Base-by-base conservation (phyloP, 1,284 basidiomycete species). In the Ganoderma meredithae region DNA sequence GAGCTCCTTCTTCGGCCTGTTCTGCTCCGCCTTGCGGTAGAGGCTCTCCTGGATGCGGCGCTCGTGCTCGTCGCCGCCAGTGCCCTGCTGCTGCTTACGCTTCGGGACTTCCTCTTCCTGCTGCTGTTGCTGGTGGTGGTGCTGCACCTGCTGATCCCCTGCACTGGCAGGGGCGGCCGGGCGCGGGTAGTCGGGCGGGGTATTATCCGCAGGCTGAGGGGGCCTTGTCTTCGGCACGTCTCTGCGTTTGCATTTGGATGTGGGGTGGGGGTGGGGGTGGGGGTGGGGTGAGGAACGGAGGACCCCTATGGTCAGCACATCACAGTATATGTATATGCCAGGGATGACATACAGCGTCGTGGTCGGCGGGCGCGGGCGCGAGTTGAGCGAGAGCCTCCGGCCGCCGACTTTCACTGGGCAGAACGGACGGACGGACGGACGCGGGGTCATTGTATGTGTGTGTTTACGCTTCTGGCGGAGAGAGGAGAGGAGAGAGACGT, bases 391-490 rank as follows among this genome's bases (percentile, higher is more conserved):
- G 60, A 88, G 82, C 31, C 90, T 85, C 41, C 89, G 84, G 36
- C 89, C 88, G 59, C 85, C 90, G 27, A 91, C 89, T 80, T 87
- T 90, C 73, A 89, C 90, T 91, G 71, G 41, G 40, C n/a, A 53
- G 13, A 19, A 17, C 27, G 27, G 27, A 31, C 27, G 27, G 27
- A 31, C 27, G 27, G 43, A 9, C 9, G 44, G n/a, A 22, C n/a
- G 64, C 4, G 39, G 7, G 36, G 33, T 19, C 56, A 33, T 40
- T 59, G 15, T 39, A 59, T 40, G 36, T n/a, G 33, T 36, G 17
- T 9, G 10, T 58, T 2, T 31, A 3, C 25, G 13, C 9, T 2
- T 31, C 33, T 1, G 27, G n/a, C 22, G 19, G 27, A 53, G 44
- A 6, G 12, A n/a, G 44, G 9, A 12, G 44, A 10, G 25, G 4